A percentile compares a stretch with the other conserved stretches of the same genome.
Conservation (phyloP, 108 stramenopile genomes). For the Pseudonitzschia multistriata region DNA sequence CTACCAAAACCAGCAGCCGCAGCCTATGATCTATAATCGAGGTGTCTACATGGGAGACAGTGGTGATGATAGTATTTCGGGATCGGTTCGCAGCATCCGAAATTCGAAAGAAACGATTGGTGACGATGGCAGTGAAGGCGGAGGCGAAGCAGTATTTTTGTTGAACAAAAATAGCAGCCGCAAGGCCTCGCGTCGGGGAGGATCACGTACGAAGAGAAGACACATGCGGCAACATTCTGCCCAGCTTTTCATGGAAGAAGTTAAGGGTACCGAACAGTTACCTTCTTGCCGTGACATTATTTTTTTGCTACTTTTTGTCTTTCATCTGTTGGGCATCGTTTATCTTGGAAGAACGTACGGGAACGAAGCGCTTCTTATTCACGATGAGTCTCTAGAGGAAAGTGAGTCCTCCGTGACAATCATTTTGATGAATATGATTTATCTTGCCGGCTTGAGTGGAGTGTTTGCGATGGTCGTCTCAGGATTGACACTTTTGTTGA, state of each 20-base stretch:
- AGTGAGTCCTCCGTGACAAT: constrained; percentile 41
- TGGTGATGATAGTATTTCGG: background rate
- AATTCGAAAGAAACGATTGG: background rate
- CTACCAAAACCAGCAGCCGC: constrained; percentile 2
- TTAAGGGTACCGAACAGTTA: constrained; percentile 64
- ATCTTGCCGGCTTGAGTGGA: constrained; percentile 61
- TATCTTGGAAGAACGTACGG: constrained; percentile 60
- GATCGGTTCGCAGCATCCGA: constrained; percentile 3
- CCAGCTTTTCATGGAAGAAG: constrained; percentile 72
- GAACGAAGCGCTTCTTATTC: constrained; percentile 52
- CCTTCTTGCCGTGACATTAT: constrained; percentile 60
- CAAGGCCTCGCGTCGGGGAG: background rate
- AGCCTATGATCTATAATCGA: constrained; percentile 10
- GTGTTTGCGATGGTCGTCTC: constrained; percentile 65
- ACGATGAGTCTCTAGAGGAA: constrained; percentile 29
- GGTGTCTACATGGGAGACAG: constrained; percentile 17
- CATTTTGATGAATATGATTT: constrained; percentile 63
- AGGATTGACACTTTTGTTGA: constrained; percentile 52
- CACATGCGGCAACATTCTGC: constrained; percentile 81
- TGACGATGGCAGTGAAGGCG: constrained; percentile 12
- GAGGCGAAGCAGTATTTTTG: constrained; percentile 48
- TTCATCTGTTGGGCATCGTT: constrained; percentile 54
- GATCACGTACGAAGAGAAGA: constrained; percentile 29
- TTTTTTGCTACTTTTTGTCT: constrained; percentile 62
- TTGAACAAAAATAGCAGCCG: constrained; percentile 17